A percentile compares a stretch with the other conserved stretches of the same genome.
Conservation (phyloP, 768 basidiomycete species). For the Saitozyma sp. region DNA sequence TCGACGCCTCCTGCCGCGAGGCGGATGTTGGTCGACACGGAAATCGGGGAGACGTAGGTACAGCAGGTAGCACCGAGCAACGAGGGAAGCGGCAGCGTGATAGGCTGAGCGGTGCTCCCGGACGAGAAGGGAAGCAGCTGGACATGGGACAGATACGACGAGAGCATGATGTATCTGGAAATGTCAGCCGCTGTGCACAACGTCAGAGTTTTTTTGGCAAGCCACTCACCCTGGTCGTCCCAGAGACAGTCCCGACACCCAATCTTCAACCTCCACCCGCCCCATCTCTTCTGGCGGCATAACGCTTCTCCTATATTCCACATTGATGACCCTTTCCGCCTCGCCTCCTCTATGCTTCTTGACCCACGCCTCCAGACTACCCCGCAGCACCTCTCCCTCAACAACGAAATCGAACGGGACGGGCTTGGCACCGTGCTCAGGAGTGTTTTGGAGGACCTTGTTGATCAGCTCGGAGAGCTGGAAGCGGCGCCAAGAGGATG, state of each 20-base stretch:
- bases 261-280: conserved; percentile 82
- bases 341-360: conserved; percentile 45
- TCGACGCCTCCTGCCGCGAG: conserved; percentile 52
- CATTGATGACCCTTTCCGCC: conserved; percentile 70
- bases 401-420: conserved; percentile 93
- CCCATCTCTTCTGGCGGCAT: conserved; percentile 81
- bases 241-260: conserved; percentile 69
- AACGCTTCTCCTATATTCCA: conserved; percentile 87
- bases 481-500: conserved; percentile 85
- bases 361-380: conserved; percentile 71
- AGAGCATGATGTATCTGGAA: conserved; percentile 43
- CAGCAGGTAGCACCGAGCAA: conserved; percentile 49
- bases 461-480: conserved; percentile 97
- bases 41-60: conserved; percentile 43
- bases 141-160: conserved; percentile 49
- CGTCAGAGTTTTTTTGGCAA: not conserved
- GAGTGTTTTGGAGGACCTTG: conserved; percentile 70
- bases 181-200: not conserved
- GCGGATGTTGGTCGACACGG: conserved; percentile 31
- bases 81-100: conserved; percentile 46
- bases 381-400: conserved; percentile 73
- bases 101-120: conserved; percentile 19
- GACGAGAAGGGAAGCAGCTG: conserved; percentile 43
- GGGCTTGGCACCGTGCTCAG: conserved; percentile 56
- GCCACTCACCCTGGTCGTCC: conserved; percentile 45